Evolutionary conservation across 75 land plant species (phyloP), one percentile per base, ranked within the genome.

Genomic region (Adiantum capillusveneris): DNA sequence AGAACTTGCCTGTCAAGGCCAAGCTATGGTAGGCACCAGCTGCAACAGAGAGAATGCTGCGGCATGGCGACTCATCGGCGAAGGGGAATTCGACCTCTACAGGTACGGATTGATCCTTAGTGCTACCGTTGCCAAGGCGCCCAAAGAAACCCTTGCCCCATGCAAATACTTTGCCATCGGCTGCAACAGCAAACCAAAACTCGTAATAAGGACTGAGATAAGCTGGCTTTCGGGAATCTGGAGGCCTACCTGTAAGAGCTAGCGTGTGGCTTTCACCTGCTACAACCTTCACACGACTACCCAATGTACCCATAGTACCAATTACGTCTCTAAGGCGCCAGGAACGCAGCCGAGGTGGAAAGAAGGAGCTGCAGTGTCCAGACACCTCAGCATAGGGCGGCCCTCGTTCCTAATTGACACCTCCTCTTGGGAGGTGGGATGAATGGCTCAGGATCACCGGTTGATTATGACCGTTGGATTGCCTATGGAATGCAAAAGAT

Each of bases 11-110:
- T 56, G 75, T 61, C 48, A 88, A 66, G 34, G 93, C 93, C 42
- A 88, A 78, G 57, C 83, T 88, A 50, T 88, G 93, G 58, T 88
- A 88, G 41, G 88, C 78, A 26, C 93, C 93, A 36, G 93, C 88
- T 28, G 93, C 83, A 27, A 88, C 31, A 22, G 62, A 83, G 0
- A 81, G 73, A 48, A 84, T 67, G 53, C 68, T 78, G 1, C 51
- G 30, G 52, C 25, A 9, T 2, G 64, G 16, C 1, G 14, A 11
- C 17, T 46, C 28, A 24, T 14, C 24, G 0, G 5, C 29, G 25
- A 17, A 62, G 44, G n/a, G 17, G 6, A 26, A n/a, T n/a, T 30
- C 58, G n/a, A 66, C 61, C 2, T 39, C 57, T 0, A 66, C 68
- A 13, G 94, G 94, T 22, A 57, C 27, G 28, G 63, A 76, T 73